Conservation (phyloP, 75 land plant genomes). For the Sequoia sempervirens region DNA sequence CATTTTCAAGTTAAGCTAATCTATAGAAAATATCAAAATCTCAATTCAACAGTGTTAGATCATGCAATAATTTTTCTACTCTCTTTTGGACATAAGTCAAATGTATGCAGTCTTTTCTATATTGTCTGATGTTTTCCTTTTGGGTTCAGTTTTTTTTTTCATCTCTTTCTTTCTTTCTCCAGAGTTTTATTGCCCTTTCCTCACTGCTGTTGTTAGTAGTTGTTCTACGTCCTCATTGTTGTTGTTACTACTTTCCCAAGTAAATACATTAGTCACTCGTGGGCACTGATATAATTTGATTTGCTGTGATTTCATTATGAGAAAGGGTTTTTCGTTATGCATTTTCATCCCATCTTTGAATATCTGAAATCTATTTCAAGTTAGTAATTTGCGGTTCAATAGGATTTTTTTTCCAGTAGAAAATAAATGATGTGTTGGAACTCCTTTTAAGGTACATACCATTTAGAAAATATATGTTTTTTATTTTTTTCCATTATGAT, state of each 20-base stretch:
- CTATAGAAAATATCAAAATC: not conserved
- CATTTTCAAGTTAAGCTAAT: not conserved
- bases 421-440: not conserved
- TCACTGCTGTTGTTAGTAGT: not conserved
- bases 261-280: not conserved
- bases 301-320: not conserved
- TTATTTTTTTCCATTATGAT: not conserved
- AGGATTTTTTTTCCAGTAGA: not conserved
- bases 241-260: not conserved
- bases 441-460: not conserved
- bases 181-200: not conserved
- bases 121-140: not conserved
- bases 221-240: not conserved
- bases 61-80: not conserved
- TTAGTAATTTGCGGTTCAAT: not conserved
- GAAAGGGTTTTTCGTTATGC: not conserved
- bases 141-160: not conserved
- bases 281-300: not conserved
- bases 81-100: not conserved
- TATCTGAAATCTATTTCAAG: not conserved
- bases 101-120: not conserved
- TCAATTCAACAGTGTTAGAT: not conserved
- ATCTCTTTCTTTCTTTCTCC: not conserved
- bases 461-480: not conserved
- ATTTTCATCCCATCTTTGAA: not conserved